These are phyloP conservation scores for Zygoascus sp. DNA, from an alignment of 1,139 yeast genomes.

Conservation along the genomic window DNA sequence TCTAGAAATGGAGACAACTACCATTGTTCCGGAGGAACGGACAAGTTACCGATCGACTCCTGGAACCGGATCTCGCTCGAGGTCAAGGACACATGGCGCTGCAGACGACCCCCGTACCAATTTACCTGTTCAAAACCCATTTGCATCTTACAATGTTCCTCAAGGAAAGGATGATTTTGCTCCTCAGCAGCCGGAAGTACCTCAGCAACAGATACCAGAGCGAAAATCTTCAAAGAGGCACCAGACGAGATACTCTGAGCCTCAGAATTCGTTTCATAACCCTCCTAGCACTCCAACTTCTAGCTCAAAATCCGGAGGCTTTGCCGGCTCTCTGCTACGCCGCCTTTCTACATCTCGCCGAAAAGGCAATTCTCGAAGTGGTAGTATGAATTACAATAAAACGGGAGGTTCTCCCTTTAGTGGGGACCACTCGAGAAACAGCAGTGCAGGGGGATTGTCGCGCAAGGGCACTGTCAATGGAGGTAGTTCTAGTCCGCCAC, in stretches of 20 bases:
- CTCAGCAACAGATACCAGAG: conserved; percentile 3
- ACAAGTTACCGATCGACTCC: neutral
- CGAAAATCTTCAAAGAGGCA: conserved; percentile 1
- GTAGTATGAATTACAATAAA: neutral
- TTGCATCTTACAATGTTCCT: conserved; percentile 1
- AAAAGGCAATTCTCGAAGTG: conserved; percentile 4
- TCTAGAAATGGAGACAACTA: neutral
- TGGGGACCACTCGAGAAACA: neutral
- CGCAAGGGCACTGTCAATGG: conserved; percentile 3
- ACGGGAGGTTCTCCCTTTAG: neutral
- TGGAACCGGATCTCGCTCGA: neutral
- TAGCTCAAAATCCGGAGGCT: conserved; percentile 7
- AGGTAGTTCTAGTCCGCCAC: conserved; percentile 7
- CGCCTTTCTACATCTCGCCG: conserved; percentile 7
- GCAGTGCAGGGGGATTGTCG: neutral
- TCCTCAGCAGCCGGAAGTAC: neutral
- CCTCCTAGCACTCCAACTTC: conserved; percentile 2
- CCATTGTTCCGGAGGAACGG: neutral
- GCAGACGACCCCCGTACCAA: neutral
- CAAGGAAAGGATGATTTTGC: neutral
- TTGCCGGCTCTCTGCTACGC: conserved; percentile 11
- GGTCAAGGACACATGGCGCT: conserved; percentile 5
- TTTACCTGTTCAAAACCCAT: conserved; percentile 4
- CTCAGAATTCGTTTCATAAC: conserved; percentile 6
- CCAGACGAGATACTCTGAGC: conserved; percentile 6